phyloP scores from a whole-genome alignment of 257 asterid species.

The Vinca minor region DNA sequence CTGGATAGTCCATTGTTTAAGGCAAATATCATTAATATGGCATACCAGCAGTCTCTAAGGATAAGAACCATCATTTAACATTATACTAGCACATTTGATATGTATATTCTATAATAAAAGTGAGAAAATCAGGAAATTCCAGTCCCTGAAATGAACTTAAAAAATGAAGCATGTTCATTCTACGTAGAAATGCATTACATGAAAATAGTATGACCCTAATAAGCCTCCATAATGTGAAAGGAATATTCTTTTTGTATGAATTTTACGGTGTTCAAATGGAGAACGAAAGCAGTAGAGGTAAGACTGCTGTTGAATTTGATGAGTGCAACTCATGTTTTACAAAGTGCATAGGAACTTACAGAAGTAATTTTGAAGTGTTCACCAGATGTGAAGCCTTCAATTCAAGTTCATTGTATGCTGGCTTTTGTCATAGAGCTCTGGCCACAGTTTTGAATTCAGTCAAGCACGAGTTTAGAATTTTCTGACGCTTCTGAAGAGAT shows the following conservation, averaged over 20 bases:
- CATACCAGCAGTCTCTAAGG: background rate
- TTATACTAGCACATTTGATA: background rate
- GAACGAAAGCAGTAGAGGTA: background rate
- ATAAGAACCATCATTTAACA: background rate
- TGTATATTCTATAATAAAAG: too few species aligned
- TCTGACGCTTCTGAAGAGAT: conserved; percentile 72
- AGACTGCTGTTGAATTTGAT: background rate
- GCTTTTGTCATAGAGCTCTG: conserved; percentile 48
- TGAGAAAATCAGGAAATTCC: background rate
- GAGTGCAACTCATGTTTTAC: background rate
- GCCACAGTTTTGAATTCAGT: conserved; percentile 75
- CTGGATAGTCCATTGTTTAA: background rate
- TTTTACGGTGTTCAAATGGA: background rate
- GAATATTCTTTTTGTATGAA: background rate
- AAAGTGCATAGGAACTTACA: background rate
- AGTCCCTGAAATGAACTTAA: background rate
- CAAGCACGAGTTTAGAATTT: conserved; percentile 67
- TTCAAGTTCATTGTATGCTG: background rate
- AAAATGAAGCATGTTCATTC: background rate
- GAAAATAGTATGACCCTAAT: background rate
- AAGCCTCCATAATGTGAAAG: too few species aligned
- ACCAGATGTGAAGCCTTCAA: background rate
- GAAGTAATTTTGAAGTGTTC: background rate
- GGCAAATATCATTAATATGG: background rate
- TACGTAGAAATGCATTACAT: too few species aligned